Evolutionary conservation across 2,329 filamentous ascomycete species (phyloP), one percentile per base, ranked within the genome.

Genomic region (Aciculosporium take): DNA sequence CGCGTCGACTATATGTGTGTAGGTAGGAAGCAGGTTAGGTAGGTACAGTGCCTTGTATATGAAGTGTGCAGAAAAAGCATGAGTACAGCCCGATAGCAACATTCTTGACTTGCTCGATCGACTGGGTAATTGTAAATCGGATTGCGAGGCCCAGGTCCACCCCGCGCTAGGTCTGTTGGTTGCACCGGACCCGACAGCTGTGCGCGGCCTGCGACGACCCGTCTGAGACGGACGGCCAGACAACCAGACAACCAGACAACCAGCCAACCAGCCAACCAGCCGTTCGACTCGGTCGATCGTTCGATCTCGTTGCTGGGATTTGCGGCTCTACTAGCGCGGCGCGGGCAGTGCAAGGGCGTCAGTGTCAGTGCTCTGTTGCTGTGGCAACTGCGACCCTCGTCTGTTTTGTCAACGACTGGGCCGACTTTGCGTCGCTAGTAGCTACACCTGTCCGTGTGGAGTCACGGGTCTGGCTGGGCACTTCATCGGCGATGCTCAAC

Each of bases 311-410:
- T 30, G 9, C 29, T 40, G 17, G 28, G 29, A 33, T 40, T 25
- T 35, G 30, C 21, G 41, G 31, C 20, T 35, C 38, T 47, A 46
- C 38, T 47, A 46, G 45, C 37, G 43, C 39, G 29, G 12, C 25
- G 15, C 8, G 9, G 24, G 18, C 17, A 36, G 10, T 31, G 17
- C 35, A 32, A 21, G 43, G 39, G 36, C 20, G 25, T 27, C 20
- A 24, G 31, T 21, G 25, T 27, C 20, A 24, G 31, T 21, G 31
- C 23, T 8, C 18, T 3, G 43, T 49, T 44, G 42, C 34, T 42
- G 39, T 48, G 45, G 45, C 46, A 49, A 51, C 49, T 7, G 3
- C 23, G 13, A 30, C 39, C 39, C 42, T 42, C 46, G 47, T 48
- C 45, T 50, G 49, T 51, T 51, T 30, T 42, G n/a, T n/a, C 25